These are phyloP conservation scores for Globisporangium splendens DNA, from an alignment of 352 stramenopile species.

Conservation along the genomic window DNA sequence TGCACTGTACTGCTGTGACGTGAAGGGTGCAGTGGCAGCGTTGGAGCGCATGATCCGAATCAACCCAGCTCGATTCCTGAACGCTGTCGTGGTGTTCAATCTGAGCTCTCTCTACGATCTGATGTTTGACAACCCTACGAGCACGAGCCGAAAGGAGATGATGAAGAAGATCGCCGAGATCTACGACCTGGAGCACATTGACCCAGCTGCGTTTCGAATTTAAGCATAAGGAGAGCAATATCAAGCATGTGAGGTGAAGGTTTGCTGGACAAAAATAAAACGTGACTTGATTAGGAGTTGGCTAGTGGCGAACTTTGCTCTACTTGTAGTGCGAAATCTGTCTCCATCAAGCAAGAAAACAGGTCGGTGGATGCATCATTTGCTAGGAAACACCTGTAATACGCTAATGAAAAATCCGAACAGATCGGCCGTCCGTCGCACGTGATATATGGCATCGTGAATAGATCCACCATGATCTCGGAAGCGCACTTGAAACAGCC, in stretches of 20 bases:
- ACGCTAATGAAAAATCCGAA: conserved; percentile 5
- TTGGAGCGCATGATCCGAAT: conserved; percentile 70
- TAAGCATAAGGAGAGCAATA: conserved; percentile 20
- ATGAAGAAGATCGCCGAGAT: conserved; percentile 74
- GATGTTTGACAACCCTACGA: conserved; percentile 71
- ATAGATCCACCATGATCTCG: background rate
- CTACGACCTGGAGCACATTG: conserved; percentile 77
- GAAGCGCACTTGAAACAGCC: conserved; percentile 9
- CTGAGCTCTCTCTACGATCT: conserved; percentile 81
- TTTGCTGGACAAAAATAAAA: too few species aligned
- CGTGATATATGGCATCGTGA: conserved; percentile 1
- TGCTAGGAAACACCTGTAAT: conserved; percentile 10
- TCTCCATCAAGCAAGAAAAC: conserved; percentile 11
- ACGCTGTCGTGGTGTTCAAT: conserved; percentile 74
- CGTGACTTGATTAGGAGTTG: too few species aligned
- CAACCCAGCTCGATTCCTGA: conserved; percentile 67
- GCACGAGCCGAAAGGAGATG: conserved; percentile 79
- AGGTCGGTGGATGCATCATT: conserved; percentile 10
- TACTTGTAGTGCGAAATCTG: too few species aligned
- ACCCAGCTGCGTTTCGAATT: conserved; percentile 64
- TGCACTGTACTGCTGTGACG: conserved; percentile 77
- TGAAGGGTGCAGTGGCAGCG: conserved; percentile 60
- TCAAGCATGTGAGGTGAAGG: background rate
- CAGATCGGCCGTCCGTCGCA: conserved; percentile 7
- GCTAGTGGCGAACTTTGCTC: too few species aligned